Conservation (phyloP, 2,329 filamentous ascomycete genomes). For the Ophiostoma fasciatum region DNA sequence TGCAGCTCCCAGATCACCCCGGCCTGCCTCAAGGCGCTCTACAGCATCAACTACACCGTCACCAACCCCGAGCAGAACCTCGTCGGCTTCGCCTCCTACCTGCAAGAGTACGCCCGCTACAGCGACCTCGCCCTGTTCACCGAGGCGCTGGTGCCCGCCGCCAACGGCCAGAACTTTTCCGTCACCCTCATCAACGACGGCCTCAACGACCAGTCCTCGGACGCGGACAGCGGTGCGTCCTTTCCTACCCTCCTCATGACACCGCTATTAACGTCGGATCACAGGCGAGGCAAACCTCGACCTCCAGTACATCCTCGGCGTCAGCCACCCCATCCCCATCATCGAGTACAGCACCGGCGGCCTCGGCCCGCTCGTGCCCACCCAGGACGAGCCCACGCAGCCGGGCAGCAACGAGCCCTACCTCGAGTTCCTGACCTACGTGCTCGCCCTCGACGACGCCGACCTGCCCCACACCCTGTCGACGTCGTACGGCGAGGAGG, state of each 20-base stretch:
- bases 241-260: too few relatives aligned
- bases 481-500: conserved; percentile 52
- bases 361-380: conserved; percentile 38
- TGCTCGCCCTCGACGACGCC: conserved; percentile 34
- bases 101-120: conserved; percentile 33
- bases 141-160: conserved; percentile 34
- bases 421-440: conserved; percentile 43
- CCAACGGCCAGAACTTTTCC: conserved; percentile 36
- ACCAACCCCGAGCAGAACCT: conserved; percentile 15
- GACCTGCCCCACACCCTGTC: conserved; percentile 46
- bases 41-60: conserved; percentile 28
- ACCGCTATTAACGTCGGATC: conserved; percentile 10
- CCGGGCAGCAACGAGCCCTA: conserved; percentile 53
- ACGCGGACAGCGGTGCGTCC: conserved; percentile 19
- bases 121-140: conserved; percentile 36
- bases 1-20: conserved; percentile 30
- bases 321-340: conserved; percentile 39
- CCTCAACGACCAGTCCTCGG: conserved; percentile 29
- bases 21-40: conserved; percentile 31
- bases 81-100: conserved; percentile 26
- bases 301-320: conserved; percentile 42
- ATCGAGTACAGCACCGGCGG: conserved; percentile 47
- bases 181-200: conserved; percentile 42
- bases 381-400: conserved; percentile 29
- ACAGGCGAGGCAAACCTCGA: conserved; percentile 47